Evolutionary conservation across 2,329 filamentous ascomycete species (phyloP), one percentile per base, ranked within the genome.

Genomic region (Zymoseptoria crescenta): DNA sequence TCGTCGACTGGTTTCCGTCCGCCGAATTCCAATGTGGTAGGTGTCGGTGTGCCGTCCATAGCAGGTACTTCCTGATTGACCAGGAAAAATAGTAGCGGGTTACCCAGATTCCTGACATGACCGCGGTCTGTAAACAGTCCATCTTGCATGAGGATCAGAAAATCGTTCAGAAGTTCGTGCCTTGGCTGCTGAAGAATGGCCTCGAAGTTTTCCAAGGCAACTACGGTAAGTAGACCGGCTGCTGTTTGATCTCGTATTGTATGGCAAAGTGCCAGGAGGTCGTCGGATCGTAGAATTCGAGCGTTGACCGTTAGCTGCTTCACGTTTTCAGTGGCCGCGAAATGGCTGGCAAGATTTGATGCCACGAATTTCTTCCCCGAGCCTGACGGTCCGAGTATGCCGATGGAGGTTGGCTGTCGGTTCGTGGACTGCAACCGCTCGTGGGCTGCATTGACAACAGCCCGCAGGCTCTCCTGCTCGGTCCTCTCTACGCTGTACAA

Each of bases 321-420:
- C 21, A 67, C 57, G 16, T 65, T 63, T 27, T 52, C 58, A n/a
- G 63, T 63, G 7, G 65, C 54, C 27, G 63, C 52, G 54, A 66
- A 65, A 52, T 72, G 65, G 13, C 65, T 61, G 4, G 67, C 67
- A 4, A 72, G 59, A 52, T 70, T 72, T 1, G 65, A 56, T 13
- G 69, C 65, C n/a, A 67, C 65, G 54, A 68, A 72, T 53, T 71
- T 72, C 64, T 72, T 72, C 16, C 70, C 70, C 8, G 68, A 68
- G 28, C 70, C 70, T 2, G 68, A 59, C 2, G 67, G 65, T 1
- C 70, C 70, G 8, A 68, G 50, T 7, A 72, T 63, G 7, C 69
- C 69, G 24, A 72, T 68, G 8, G 68, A 72, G 3, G 69, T 72
- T 2, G 70, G 70, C 24, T 63, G 56, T 8, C 60, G 53, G 4